A percentile compares a stretch with the other conserved stretches of the same genome.
Conservation (phyloP, 2,329 filamentous ascomycete species). For the Aspergillus sp. region DNA sequence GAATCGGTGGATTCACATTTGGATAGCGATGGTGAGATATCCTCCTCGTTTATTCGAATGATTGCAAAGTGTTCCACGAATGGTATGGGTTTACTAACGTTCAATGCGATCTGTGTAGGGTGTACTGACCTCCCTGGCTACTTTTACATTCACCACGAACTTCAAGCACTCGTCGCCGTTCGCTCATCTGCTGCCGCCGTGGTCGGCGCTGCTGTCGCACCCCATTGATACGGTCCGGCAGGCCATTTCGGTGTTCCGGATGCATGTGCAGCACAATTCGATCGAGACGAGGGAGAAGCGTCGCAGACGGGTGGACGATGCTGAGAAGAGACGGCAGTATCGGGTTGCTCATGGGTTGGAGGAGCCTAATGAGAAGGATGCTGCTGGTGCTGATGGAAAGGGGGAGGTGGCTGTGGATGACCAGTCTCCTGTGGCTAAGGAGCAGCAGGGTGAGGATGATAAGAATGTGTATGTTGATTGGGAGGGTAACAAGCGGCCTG, state of each 20-base stretch:
- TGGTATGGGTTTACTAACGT: not conserved
- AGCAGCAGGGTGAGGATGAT: slow-evolving; percentile 35
- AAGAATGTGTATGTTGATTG: slow-evolving; percentile 35
- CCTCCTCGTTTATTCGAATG: not conserved
- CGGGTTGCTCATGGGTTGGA: slow-evolving; percentile 83
- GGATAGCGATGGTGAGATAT: slow-evolving; percentile 73
- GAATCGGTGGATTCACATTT: slow-evolving; percentile 73
- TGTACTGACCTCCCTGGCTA: slow-evolving; percentile 68
- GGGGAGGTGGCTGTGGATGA: slow-evolving; percentile 34
- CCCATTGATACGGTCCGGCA: slow-evolving; percentile 68
- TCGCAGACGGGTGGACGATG: slow-evolving; percentile 75
- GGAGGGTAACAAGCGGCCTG: slow-evolving; percentile 52
- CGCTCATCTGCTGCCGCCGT: slow-evolving; percentile 73
- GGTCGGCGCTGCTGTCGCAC: slow-evolving; percentile 67
- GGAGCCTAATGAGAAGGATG: slow-evolving; percentile 41
- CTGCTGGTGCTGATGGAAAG: slow-evolving; percentile 12
- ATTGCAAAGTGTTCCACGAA: not conserved
- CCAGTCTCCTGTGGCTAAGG: slow-evolving; percentile 42
- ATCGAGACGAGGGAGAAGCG: slow-evolving; percentile 70
- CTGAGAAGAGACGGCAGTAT: slow-evolving; percentile 82
- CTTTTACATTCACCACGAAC: slow-evolving; percentile 74
- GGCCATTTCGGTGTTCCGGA: slow-evolving; percentile 70
- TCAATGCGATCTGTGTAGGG: slow-evolving; percentile 47
- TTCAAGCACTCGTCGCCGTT: slow-evolving; percentile 79
- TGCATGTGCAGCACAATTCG: slow-evolving; percentile 74